Base-by-base conservation (phyloP, 805 yeast species). In the Kluyveromyces wickerhamii region DNA sequence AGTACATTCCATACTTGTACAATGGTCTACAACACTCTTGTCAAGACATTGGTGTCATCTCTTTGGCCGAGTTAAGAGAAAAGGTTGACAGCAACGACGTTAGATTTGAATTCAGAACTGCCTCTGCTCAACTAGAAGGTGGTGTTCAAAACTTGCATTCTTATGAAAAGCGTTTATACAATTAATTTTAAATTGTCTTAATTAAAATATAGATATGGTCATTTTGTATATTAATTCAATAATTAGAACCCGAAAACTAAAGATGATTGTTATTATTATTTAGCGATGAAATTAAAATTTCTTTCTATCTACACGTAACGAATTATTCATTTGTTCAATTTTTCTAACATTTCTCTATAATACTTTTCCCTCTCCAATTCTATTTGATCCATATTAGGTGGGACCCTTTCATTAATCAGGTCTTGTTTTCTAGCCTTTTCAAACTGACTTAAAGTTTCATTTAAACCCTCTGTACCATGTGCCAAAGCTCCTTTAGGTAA, bases 81-180 rank as follows among this genome's bases (percentile, higher is more conserved):
- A 62, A 69, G 30, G 89, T 84, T 42, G 69, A 67, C 52, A 44
- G 51, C 37, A 94, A 94, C 49, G 67, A 65, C 21, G 79, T 87
- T 44, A 79, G 98, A 69, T 92, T 92, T 59, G 98, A 92, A 71
- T 79, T 81, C 66, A 86, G 98, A 77, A 88, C 97, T 49, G 95
- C 97, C 33, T 84, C 96, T 57, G 96, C 98, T 45, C 98, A 92
- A 74, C 72, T 87, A 48, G 98, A 92, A 71, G 98, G 98, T 72
- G 97, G 97, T 65, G 89, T 92, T 44, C 83, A 86, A 67, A 88
- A 94, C 59, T 76, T 92, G 66, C 86, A 86, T 73, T 88, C 96
- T 40, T 92, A 84, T 62, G 98, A 92, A 70, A 92, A 92, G 77
- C 86, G 95, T 67, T 72, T 92, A 60, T 95, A 87, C 74, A 86